Evolutionary conservation across 768 basidiomycete species (phyloP), one percentile per base, ranked within the genome.

Genomic region (Russula foetens): DNA sequence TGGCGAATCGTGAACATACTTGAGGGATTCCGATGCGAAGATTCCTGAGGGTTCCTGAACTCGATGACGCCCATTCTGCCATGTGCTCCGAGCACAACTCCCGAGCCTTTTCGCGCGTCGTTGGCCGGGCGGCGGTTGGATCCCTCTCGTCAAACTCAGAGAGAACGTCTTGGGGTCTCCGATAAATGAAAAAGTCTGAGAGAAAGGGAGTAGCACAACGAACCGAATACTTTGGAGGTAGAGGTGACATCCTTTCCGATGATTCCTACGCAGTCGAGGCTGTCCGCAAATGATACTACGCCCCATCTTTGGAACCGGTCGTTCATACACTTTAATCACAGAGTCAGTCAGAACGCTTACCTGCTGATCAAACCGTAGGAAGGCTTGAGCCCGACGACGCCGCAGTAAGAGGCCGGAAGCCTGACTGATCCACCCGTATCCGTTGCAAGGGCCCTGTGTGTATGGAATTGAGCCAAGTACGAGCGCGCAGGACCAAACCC

Each of bases 341-440:
- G 33, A 35, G 23, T 53, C 29, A 35, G 23, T 53, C 11, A 29
- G 24, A 7, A 41, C 70, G 6, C 76, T 56, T 55, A 91, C 90
- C 92, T 80, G 68, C 91, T 93, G 31, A 98, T 74, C 43, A 98
- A 75, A 4, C 96, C 96, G 67, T 98, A 98, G 0, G 94, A 95
- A 0, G 96, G 96, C 69, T 99, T 99, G 46, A 98, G 73, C 0
- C 97, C 97, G 2, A 90, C 84, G 0, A 97, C 77, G 5, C 94
- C 92, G 66, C 92, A 97, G 68, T 98, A 98, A 2, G 93, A 86
- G 0, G 97, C 97, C 0, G 97, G 97, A 2, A 99, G 76, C 43
- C 96, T 82, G 11, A 88, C 85, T 6, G 97, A 98, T 0, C 96
- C 97, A 8, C 97, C 96, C 0, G 96, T 98, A 70, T 99, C 97